phyloP scores from a whole-genome alignment of 257 asterid genomes.

The Jacaranda mimosifolia region DNA sequence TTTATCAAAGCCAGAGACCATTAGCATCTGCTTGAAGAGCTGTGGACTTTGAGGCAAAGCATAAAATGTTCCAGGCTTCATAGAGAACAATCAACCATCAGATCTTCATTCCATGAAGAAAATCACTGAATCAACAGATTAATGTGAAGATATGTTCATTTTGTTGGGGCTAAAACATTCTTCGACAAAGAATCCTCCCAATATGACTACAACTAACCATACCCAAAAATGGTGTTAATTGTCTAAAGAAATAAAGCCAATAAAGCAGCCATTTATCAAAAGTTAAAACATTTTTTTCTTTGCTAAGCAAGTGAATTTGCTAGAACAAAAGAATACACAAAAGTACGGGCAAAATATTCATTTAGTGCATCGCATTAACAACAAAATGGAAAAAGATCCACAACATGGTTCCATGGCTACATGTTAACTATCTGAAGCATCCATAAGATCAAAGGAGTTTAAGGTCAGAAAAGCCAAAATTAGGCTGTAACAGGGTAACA shows the following conservation, averaged over 20 bases:
- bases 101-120: conserved; percentile 35
- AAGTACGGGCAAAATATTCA: not conserved
- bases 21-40: conserved; percentile 99
- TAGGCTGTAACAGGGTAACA: not conserved
- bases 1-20: conserved; percentile 95
- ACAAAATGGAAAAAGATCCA: not conserved
- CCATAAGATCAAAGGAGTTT: conserved; percentile 11
- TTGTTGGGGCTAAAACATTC: conserved; percentile 1
- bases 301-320: not conserved
- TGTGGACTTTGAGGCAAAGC: conserved; percentile 99
- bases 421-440: conserved; percentile 1
- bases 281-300: not conserved
- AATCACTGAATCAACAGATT: conserved; percentile 33
- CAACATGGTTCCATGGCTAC: not conserved
- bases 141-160: not conserved
- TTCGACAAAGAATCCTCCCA: not conserved
- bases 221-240: conserved; percentile 15
- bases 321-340: not conserved
- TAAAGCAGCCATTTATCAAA: not conserved
- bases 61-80: conserved; percentile 95
- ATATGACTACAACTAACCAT: not conserved
- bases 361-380: not conserved
- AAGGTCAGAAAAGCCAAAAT: not conserved
- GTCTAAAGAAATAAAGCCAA: not conserved
- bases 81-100: conserved; percentile 48